Conservation (phyloP, 2,329 filamentous ascomycete species). For the Fusarium begoniae region DNA sequence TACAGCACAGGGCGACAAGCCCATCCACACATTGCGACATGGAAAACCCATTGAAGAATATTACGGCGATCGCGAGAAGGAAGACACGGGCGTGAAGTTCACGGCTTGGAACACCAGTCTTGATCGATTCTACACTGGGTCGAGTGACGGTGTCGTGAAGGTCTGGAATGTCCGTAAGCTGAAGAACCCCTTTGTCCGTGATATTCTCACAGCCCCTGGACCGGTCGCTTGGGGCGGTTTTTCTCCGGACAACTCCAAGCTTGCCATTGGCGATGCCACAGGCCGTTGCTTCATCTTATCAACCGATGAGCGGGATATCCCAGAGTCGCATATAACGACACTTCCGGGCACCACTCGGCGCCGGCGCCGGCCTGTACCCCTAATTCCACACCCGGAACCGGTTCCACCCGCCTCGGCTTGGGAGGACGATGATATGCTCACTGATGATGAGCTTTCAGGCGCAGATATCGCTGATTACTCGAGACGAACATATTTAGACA, state of each 20-base stretch:
- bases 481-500: constrained; percentile 47
- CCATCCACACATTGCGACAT: constrained; percentile 65
- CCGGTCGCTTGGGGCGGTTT: constrained; percentile 68
- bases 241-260: constrained; percentile 62
- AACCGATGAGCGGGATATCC: constrained; percentile 55
- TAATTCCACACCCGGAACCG: constrained; percentile 62
- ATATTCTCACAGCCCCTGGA: constrained; percentile 63
- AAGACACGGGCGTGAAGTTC: constrained; percentile 72
- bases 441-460: constrained; percentile 8
- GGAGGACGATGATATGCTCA: constrained; percentile 25
- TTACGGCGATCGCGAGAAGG: constrained; percentile 58
- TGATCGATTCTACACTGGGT: constrained; percentile 70
- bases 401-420: constrained; percentile 48
- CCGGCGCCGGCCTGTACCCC: constrained; percentile 56
- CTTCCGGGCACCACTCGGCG: constrained; percentile 48
- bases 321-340: constrained; percentile 47
- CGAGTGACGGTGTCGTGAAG: constrained; percentile 69
- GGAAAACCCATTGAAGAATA: constrained; percentile 55
- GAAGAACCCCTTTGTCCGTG: constrained; percentile 58
- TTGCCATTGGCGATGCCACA: constrained; percentile 69
- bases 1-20: constrained; percentile 62
- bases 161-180: constrained; percentile 67
- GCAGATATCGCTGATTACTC: constrained; percentile 39
- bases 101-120: constrained; percentile 66
- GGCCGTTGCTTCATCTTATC: constrained; percentile 67